These are phyloP conservation scores for Crucihimalaya himalaica DNA, from an alignment of 345 rosid genomes.

Conservation along the genomic window DNA sequence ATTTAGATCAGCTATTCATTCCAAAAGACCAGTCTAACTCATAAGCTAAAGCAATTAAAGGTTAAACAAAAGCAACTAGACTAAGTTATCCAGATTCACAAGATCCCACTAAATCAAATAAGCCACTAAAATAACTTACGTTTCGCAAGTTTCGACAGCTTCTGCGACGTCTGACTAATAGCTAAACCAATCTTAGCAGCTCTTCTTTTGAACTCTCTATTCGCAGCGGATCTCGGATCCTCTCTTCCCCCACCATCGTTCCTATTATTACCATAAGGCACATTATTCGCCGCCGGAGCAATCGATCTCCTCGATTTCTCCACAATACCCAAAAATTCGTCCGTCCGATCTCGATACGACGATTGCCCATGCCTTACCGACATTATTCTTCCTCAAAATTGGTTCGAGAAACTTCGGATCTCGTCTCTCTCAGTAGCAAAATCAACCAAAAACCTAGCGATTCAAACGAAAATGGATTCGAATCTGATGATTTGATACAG, in stretches of 20 bases:
- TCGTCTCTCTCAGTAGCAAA: constrained; percentile 16
- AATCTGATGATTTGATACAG: not conserved
- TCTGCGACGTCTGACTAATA: constrained; percentile 81
- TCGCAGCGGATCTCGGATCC: constrained; percentile 52
- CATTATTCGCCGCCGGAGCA: constrained; percentile 43
- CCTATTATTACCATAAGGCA: constrained; percentile 30
- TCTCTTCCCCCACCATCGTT: constrained; percentile 41
- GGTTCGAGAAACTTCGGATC: constrained; percentile 30
- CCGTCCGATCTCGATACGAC: constrained; percentile 73
- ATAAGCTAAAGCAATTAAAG: constrained; percentile 15
- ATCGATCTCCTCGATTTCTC: constrained; percentile 56
- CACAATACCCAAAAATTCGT: constrained; percentile 57
- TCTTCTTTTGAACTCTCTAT: constrained; percentile 60
- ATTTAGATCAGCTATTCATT: not conserved
- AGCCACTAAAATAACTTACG: constrained; percentile 45
- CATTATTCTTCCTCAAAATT: constrained; percentile 34
- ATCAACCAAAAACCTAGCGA: constrained; percentile 1
- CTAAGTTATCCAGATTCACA: constrained; percentile 10
- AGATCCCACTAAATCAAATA: constrained; percentile 17
- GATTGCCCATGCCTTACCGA: constrained; percentile 50
- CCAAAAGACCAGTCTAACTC: constrained; percentile 8
- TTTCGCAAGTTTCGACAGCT: constrained; percentile 76
- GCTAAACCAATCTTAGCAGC: constrained; percentile 64
- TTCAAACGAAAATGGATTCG: constrained; percentile 1
- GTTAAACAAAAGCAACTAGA: not conserved